These are phyloP conservation scores for Cladosporium sphaerospermum DNA, from an alignment of 2,329 filamentous ascomycete species.

Conservation along the genomic window DNA sequence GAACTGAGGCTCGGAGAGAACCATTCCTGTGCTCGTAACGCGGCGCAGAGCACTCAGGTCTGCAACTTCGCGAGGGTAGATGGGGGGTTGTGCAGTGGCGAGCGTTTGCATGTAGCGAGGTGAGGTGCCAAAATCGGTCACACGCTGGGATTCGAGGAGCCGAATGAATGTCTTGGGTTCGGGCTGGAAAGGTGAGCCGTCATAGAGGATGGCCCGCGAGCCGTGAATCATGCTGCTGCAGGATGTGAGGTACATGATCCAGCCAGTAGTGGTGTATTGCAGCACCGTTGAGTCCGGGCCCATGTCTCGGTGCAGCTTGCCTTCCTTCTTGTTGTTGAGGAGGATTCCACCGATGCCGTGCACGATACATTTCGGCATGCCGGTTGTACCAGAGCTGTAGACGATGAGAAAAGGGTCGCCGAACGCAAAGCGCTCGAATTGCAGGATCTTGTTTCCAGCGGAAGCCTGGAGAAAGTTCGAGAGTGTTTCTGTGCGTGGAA, in stretches of 20 bases:
- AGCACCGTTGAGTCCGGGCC: conserved; percentile 39
- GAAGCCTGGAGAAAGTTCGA: conserved; percentile 37
- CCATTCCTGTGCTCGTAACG: conserved; percentile 75
- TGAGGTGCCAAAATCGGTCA: conserved; percentile 68
- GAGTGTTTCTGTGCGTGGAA: conserved; percentile 45
- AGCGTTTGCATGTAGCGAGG: conserved; percentile 73
- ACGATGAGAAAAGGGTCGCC: conserved; percentile 66
- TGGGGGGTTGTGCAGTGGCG: conserved; percentile 52
- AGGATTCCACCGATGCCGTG: conserved; percentile 65
- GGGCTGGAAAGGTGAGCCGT: conserved; percentile 73
- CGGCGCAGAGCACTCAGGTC: conserved; percentile 56
- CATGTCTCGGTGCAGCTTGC: conserved; percentile 45
- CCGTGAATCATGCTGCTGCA: conserved; percentile 56
- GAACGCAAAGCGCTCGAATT: conserved; percentile 59
- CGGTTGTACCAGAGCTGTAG: conserved; percentile 75
- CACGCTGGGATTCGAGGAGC: conserved; percentile 55
- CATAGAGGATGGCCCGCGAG: conserved; percentile 63
- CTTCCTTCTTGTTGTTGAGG: conserved; percentile 57
- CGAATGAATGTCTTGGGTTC: conserved; percentile 58
- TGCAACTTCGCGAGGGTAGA: conserved; percentile 52
- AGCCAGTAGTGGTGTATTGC: conserved; percentile 64
- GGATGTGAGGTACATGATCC: conserved; percentile 78
- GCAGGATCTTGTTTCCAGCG: conserved; percentile 34
- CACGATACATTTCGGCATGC: conserved; percentile 78
- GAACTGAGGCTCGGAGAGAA: conserved; percentile 68